A percentile compares a stretch with the other conserved stretches of the same genome.
These are phyloP conservation scores for Diaporthe velutina DNA, from an alignment of 2,329 filamentous ascomycete genomes.

Conservation along the genomic window DNA sequence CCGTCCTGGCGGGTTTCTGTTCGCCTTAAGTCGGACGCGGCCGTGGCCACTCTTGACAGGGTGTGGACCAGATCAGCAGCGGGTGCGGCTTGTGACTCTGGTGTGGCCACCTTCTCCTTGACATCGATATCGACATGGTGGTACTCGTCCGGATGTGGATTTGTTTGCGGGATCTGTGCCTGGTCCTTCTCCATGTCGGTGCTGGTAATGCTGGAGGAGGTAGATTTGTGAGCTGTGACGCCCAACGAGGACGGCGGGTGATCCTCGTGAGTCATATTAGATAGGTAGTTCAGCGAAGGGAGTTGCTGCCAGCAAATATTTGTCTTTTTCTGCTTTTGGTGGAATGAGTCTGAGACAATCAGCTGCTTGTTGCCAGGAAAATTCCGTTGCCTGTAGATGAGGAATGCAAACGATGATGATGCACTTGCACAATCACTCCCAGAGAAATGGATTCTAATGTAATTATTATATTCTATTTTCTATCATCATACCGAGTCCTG, in stretches of 20 bases:
- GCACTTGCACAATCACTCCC: not conserved
- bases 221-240: not conserved
- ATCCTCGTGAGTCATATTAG: not conserved
- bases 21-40: constrained; percentile 26
- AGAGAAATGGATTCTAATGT: not conserved
- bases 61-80: constrained; percentile 1
- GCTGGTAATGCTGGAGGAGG: not conserved
- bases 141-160: not conserved
- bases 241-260: not conserved
- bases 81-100: not conserved
- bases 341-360: constrained; percentile 16
- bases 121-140: not conserved
- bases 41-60: not conserved
- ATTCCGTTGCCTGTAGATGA: not conserved
- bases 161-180: not conserved
- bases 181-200: constrained; percentile 9
- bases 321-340: not conserved
- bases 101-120: not conserved
- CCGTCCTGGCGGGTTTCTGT: constrained; percentile 53
- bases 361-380: not conserved
- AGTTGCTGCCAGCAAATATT: not conserved
- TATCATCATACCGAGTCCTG: not conserved
- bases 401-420: not conserved
- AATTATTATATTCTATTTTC: not conserved
- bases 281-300: not conserved